Evolutionary conservation across 257 asterid species (phyloP), one percentile per base, ranked within the genome.

Genomic region (Lithospermum erythrorhizon): DNA sequence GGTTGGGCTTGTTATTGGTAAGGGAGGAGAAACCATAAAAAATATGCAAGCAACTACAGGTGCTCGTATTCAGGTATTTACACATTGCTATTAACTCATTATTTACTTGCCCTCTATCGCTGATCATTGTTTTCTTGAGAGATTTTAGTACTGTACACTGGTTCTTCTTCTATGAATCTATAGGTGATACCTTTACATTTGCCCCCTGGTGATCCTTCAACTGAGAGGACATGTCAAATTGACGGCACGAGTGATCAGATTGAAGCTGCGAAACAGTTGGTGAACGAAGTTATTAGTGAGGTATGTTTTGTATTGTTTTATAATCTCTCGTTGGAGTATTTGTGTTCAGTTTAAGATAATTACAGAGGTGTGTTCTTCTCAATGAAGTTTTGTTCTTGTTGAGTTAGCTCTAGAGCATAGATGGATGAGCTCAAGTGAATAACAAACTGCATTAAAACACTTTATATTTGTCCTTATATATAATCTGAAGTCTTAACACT

Each of bases 1-100:
- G 97, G 98, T 90, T 56, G 98, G 98, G 25, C 98, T 90, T 73
- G 96, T 90, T 47, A 90, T 90, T 75, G 98, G 98, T 22, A 90
- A 90, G 79, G 96, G 98, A 35, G 98, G 98, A 20, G 98, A 90
- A 76, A 87, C 96, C 69, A 87, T 90, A 63, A 90, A 83, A 67
- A 85, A 59, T 66, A 90, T 90, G 96, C 98, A 90, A 81, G 87
- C 89, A 10, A 76, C 57, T 11, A 66, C 96, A 11, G 98, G 98
- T 32, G 98, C 98, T 55, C 94, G 95, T 15, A 82, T 90, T 67
- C 98, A 87, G 94, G 96, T 85, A 53, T 18, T 47, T 16, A 3
- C 22, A 10, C 11, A 14, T 21, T 19, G n/a, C 48, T 37, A 6
- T 9, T 32, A 32, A 32, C 1, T 32, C 41, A 9, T 32, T 6